Percentiles rank a stretch among this genome's conserved stretches.
Conservation (phyloP, 768 basidiomycete species). For the Phaeolepiota aurea region DNA sequence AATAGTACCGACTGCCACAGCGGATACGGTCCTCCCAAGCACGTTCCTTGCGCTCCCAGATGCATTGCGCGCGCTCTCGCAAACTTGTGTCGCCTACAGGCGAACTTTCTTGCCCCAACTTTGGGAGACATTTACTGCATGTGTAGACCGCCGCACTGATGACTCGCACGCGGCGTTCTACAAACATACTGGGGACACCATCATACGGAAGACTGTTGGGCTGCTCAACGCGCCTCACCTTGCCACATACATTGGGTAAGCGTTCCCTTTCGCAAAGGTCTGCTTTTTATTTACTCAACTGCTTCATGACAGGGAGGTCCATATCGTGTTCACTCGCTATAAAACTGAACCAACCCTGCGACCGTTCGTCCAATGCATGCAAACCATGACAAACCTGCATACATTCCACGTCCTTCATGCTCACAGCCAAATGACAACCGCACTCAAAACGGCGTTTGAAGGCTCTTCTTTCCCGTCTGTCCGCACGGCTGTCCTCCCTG, state of each 20-base stretch:
- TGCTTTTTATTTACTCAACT: not conserved
- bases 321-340: conserved; percentile 2
- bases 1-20: not conserved
- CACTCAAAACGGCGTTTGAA: conserved; percentile 1
- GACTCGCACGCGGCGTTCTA: not conserved
- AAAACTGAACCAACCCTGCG: not conserved
- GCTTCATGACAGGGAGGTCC: not conserved
- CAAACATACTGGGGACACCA: not conserved
- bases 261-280: not conserved
- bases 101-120: not conserved
- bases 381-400: conserved; percentile 1
- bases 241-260: conserved; percentile 1
- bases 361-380: not conserved
- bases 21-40: not conserved
- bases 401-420: conserved; percentile 2
- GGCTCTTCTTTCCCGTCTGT: not conserved
- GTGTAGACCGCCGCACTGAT: not conserved
- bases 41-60: not conserved
- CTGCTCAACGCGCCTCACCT: not conserved
- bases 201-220: not conserved
- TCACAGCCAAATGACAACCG: conserved; percentile 2
- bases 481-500: conserved; percentile 1
- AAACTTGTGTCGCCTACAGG: conserved; percentile 1
- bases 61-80: conserved; percentile 1
- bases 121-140: not conserved